These are phyloP conservation scores for Parastagonospora nodorum DNA, from an alignment of 2,329 filamentous ascomycete species.

Conservation along the genomic window DNA sequence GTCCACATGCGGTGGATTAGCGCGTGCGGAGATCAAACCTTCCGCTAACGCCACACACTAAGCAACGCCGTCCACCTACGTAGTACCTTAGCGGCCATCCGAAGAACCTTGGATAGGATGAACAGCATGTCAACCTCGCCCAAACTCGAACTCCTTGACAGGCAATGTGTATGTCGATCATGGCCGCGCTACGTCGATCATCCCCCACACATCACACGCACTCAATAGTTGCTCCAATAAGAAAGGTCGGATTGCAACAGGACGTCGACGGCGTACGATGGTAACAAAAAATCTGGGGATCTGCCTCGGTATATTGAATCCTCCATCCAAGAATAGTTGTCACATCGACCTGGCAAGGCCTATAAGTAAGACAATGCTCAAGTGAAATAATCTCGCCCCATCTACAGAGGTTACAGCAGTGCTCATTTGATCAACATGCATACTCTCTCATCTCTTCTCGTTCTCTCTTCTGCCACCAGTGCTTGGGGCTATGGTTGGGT, in stretches of 20 bases:
- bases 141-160: neutral
- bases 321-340: neutral
- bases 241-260: neutral
- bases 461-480: slow-evolving; percentile 15
- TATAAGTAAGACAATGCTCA: neutral
- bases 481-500: slow-evolving; percentile 27
- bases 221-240: neutral
- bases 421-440: slow-evolving; percentile 14
- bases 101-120: neutral
- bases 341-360: neutral
- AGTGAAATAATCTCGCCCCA: neutral
- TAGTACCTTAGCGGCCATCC: neutral
- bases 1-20: neutral
- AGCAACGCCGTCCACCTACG: neutral
- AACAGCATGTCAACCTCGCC: neutral
- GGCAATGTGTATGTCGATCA: neutral
- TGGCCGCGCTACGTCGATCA: slow-evolving; percentile 1
- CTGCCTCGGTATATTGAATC: slow-evolving; percentile 4
- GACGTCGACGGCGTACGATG: neutral
- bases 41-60: neutral
- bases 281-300: neutral
- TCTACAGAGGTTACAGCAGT: neutral
- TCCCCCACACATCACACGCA: neutral
- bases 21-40: neutral
- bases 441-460: slow-evolving; percentile 18